Conservation (phyloP, 352 stramenopile genomes). For the Phytophthora melonis region DNA sequence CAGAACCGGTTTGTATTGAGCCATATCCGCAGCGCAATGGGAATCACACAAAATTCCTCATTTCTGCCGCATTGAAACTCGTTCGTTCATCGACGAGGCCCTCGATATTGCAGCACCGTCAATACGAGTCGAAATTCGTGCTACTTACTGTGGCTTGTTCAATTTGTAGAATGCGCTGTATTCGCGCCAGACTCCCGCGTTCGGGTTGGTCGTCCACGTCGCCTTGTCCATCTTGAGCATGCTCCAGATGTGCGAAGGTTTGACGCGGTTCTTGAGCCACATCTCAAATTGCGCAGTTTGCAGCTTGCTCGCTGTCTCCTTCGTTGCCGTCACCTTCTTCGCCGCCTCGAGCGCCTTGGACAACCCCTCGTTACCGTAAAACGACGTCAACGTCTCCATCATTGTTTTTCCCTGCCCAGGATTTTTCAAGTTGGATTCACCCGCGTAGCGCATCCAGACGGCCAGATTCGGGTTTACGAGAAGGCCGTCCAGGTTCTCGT, state of each 20-base stretch:
- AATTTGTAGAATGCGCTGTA: slow-evolving; percentile 9
- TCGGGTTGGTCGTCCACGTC: not conserved
- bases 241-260: slow-evolving; percentile 9
- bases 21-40: too few relatives aligned
- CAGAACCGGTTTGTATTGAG: too few relatives aligned
- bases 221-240: slow-evolving; percentile 14
- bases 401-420: not conserved
- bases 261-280: slow-evolving; percentile 7
- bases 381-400: not conserved
- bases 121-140: too few relatives aligned
- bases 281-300: slow-evolving; percentile 7
- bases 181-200: slow-evolving; percentile 5
- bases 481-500: too few relatives aligned
- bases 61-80: too few relatives aligned
- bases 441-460: too few relatives aligned
- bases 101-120: too few relatives aligned
- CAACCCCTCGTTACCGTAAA: slow-evolving; percentile 5
- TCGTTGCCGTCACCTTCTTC: slow-evolving; percentile 4
- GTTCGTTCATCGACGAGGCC: too few relatives aligned
- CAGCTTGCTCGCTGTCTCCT: slow-evolving; percentile 3
- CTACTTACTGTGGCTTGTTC: slow-evolving; percentile 1
- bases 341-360: slow-evolving; percentile 12
- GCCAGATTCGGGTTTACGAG: too few relatives aligned
- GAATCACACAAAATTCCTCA: too few relatives aligned
- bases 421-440: too few relatives aligned